Percentiles rank a stretch among this genome's conserved stretches.
These are phyloP conservation scores for Leptographium flavum DNA, from an alignment of 2,329 filamentous ascomycete genomes.

Conservation along the genomic window DNA sequence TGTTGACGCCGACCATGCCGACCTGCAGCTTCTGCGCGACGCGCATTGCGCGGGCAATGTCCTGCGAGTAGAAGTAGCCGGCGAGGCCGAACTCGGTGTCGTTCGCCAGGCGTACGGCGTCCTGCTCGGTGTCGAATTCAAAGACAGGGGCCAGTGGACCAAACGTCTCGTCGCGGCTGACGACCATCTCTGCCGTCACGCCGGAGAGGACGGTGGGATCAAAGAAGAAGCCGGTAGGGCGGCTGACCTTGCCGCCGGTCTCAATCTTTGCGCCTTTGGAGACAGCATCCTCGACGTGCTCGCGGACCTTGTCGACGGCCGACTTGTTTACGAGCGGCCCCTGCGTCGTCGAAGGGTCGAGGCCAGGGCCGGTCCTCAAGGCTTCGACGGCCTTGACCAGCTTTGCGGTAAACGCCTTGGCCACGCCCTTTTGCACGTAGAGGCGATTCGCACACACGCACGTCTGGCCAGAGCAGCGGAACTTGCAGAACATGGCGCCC, in stretches of 20 bases:
- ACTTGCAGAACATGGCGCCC: constrained; percentile 19
- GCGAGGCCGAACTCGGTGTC: constrained; percentile 38
- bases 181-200: constrained; percentile 12
- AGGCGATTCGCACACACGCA: constrained; percentile 52
- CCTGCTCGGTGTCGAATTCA: constrained; percentile 35
- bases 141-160: constrained; percentile 36
- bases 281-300: constrained; percentile 32
- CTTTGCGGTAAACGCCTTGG: constrained; percentile 39
- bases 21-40: constrained; percentile 33
- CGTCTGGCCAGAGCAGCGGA: constrained; percentile 42
- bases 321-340: no score
- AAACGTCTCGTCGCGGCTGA: constrained; percentile 36
- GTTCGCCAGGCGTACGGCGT: constrained; percentile 34
- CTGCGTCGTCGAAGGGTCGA: no score
- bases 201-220: constrained; percentile 55
- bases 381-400: constrained; percentile 19
- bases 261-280: constrained; percentile 18
- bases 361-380: no score
- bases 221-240: constrained; percentile 53
- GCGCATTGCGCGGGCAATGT: constrained; percentile 24
- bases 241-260: constrained; percentile 22
- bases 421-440: constrained; percentile 46
- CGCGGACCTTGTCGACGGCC: constrained; percentile 9
- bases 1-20: constrained; percentile 41
- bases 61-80: constrained; percentile 34